These are phyloP conservation scores for Blastomyces parvus DNA, from an alignment of 2,329 filamentous ascomycete species.

Conservation along the genomic window DNA sequence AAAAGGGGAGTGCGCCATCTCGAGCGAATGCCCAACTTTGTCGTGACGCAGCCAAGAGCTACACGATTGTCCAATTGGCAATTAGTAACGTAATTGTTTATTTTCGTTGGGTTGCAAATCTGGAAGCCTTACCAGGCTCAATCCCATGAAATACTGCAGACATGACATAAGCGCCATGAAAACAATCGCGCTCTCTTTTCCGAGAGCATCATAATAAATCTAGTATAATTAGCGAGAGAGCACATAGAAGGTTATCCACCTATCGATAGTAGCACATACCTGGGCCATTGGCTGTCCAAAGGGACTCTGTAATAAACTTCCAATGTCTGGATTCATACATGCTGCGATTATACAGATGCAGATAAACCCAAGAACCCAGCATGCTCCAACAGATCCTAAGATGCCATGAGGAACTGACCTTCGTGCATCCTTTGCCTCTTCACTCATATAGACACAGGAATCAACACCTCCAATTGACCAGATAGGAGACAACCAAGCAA, in stretches of 20 bases:
- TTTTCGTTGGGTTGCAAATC: slow-evolving; percentile 3
- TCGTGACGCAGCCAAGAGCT: slow-evolving; percentile 49
- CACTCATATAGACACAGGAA: slow-evolving; percentile 51
- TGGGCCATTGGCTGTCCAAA: slow-evolving; percentile 53
- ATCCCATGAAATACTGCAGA: slow-evolving; percentile 54
- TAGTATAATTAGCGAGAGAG: slow-evolving; percentile 22
- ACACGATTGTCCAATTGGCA: slow-evolving; percentile 2
- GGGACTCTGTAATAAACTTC: slow-evolving; percentile 39
- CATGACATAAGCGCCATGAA: slow-evolving; percentile 52
- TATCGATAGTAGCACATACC: slow-evolving; percentile 17
- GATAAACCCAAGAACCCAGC: slow-evolving; percentile 50
- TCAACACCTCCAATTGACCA: slow-evolving; percentile 51
- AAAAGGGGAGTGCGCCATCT: slow-evolving; percentile 54
- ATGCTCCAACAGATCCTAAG: slow-evolving; percentile 47
- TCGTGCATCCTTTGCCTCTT: slow-evolving; percentile 52
- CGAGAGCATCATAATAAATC: slow-evolving; percentile 53
- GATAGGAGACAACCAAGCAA: slow-evolving; percentile 52
- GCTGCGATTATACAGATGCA: slow-evolving; percentile 50
- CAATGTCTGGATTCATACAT: slow-evolving; percentile 46
- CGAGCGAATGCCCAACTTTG: slow-evolving; percentile 56
- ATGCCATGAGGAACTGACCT: slow-evolving; percentile 52
- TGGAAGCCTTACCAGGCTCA: slow-evolving; percentile 37
- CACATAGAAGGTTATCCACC: neutral
- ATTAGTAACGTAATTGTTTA: neutral
- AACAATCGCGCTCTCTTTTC: slow-evolving; percentile 49